phyloP scores from a whole-genome alignment of 345 rosid species.

The Acer campestre region DNA sequence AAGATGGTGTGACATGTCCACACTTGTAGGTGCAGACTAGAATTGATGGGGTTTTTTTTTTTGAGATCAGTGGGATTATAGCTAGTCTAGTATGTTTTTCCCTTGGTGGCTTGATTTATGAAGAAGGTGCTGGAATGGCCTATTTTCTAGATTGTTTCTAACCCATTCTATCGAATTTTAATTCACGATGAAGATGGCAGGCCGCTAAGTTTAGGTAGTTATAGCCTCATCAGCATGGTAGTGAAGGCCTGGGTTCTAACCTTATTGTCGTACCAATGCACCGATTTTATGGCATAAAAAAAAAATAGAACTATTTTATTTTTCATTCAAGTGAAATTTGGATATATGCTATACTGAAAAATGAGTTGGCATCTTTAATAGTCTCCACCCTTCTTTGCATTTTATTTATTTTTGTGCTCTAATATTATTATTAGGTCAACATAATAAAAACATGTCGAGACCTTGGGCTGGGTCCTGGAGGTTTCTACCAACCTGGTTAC shows the following conservation, averaged over 20 bases:
- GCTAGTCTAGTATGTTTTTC: neutral
- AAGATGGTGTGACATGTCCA: neutral
- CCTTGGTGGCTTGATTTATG: neutral
- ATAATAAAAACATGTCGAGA: slow-evolving; percentile 61
- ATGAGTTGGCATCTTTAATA: neutral
- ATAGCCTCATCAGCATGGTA: neutral
- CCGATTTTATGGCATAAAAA: neutral
- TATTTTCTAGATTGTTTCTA: too few relatives aligned
- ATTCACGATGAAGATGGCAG: neutral
- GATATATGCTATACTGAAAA: neutral
- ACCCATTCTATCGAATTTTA: neutral
- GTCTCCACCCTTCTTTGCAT: neutral
- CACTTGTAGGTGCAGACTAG: neutral
- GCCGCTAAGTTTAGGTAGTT: neutral
- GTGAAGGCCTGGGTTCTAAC: neutral
- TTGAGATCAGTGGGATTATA: neutral
- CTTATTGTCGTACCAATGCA: neutral
- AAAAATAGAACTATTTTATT: neutral
- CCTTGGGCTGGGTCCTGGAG: slow-evolving; percentile 74
- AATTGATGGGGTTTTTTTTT: too few relatives aligned
- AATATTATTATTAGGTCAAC: slow-evolving; percentile 46
- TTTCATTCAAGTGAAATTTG: neutral
- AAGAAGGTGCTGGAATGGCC: neutral
- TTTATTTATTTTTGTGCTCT: neutral
- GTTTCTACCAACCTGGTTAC: slow-evolving; percentile 92